Evolutionary conservation across 352 stramenopile genomes (phyloP).

Genomic region (Phytophthora hibernalis): DNA sequence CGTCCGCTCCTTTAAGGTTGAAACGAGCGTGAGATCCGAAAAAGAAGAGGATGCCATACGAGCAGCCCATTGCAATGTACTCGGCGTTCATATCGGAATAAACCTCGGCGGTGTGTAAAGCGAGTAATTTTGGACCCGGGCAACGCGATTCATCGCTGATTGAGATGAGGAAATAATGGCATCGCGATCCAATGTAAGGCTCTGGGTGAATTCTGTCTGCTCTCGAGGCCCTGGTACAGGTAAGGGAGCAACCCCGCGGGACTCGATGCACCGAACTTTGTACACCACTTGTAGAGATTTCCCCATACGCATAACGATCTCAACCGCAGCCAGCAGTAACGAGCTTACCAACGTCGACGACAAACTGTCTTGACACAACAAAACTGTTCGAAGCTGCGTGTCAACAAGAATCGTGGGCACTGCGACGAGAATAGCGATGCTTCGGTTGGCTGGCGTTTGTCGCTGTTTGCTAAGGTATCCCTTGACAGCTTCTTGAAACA

Average conservation of each 20-base stretch:
- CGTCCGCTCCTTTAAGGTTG: constrained; percentile 3
- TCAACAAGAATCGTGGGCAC: constrained; percentile 33
- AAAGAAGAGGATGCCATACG: constrained; percentile 34
- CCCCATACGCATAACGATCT: constrained; percentile 31
- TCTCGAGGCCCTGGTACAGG: background rate
- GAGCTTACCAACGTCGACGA: constrained; percentile 23
- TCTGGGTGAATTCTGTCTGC: background rate
- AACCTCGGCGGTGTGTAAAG: constrained; percentile 30
- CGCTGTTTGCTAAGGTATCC: constrained; percentile 14
- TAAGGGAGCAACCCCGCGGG: background rate
- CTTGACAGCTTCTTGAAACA: constrained; percentile 25
- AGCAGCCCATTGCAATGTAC: constrained; percentile 56
- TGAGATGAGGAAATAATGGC: background rate
- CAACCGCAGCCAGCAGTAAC: constrained; percentile 33
- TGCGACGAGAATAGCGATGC: constrained; percentile 30
- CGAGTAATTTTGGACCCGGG: constrained; percentile 13
- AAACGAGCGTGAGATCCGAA: constrained; percentile 40
- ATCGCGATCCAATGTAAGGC: background rate
- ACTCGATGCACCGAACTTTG: constrained; percentile 14
- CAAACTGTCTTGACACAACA: constrained; percentile 22
- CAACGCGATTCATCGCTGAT: background rate
- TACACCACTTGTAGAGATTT: constrained; percentile 31
- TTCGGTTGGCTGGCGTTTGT: constrained; percentile 11
- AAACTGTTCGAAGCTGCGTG: constrained; percentile 23
- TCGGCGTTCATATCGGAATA: constrained; percentile 47